Conservation (phyloP, 164 flowering plant genomes). For the Houttuynia cordata region DNA sequence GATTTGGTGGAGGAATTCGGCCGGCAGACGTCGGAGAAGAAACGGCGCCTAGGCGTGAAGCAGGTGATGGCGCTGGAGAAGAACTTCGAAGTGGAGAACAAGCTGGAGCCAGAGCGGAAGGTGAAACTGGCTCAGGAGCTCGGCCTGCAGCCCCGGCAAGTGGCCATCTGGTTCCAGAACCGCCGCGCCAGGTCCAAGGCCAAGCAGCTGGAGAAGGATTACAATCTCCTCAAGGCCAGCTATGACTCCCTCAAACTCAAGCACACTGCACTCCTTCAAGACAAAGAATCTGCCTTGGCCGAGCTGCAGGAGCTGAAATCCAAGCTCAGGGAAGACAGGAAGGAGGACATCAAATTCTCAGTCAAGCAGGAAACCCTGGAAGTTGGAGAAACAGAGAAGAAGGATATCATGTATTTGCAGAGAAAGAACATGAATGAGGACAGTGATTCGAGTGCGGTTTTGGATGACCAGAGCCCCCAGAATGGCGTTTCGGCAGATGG, state of each 20-base stretch:
- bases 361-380: conserved; percentile 14
- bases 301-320: conserved; percentile 24
- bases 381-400: conserved; percentile 5
- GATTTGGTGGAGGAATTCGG: conserved; percentile 20
- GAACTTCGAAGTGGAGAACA: conserved; percentile 35
- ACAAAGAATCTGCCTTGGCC: conserved; percentile 20
- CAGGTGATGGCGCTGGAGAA: conserved; percentile 38
- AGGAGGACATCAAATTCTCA: conserved; percentile 3
- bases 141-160: conserved; percentile 37
- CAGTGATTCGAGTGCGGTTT: conserved; percentile 84
- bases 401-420: conserved; percentile 1
- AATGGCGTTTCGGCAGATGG: conserved; percentile 26
- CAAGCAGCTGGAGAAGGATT: conserved; percentile 38
- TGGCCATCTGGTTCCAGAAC: conserved; percentile 39
- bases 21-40: conserved; percentile 20
- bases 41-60: conserved; percentile 23
- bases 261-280: conserved; percentile 16
- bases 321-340: conserved; percentile 10
- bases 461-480: conserved; percentile 56
- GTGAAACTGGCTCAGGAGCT: conserved; percentile 30
- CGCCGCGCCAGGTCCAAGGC: conserved; percentile 41
- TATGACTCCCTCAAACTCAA: conserved; percentile 25
- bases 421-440: conserved; percentile 4
- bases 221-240: conserved; percentile 23
- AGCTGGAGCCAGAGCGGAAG: conserved; percentile 37